A percentile compares a stretch with the other conserved stretches of the same genome.
Evolutionary conservation across 305 asterid genomes (phyloP).

Genomic region (Solanum hybrid): DNA sequence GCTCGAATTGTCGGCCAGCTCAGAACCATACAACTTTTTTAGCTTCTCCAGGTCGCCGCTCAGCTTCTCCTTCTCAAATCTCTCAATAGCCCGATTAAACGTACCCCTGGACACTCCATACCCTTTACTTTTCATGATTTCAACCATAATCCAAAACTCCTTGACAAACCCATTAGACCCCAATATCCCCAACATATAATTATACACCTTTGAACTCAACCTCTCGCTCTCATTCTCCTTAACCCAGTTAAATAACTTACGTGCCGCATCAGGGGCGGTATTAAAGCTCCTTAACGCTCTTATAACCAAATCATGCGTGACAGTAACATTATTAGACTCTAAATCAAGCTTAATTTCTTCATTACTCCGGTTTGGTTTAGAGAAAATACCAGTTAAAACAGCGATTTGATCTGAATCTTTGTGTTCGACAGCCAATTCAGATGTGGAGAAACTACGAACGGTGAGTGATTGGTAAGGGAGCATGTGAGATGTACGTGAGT

Average conservation of each 20-base stretch:
- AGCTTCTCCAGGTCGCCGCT: slow-evolving; percentile 46
- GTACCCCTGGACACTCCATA: slow-evolving; percentile 48
- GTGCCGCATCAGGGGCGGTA: slow-evolving; percentile 37
- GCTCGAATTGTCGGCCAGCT: slow-evolving; percentile 26
- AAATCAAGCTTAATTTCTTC: slow-evolving; percentile 54
- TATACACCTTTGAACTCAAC: slow-evolving; percentile 67
- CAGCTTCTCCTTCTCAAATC: slow-evolving; percentile 37
- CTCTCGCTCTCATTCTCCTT: slow-evolving; percentile 34
- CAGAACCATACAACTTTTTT: slow-evolving; percentile 38
- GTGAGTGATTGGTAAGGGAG: slow-evolving; percentile 14
- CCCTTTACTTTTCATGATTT: slow-evolving; percentile 49
- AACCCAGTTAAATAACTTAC: slow-evolving; percentile 58
- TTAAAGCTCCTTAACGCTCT: slow-evolving; percentile 28
- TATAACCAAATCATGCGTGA: slow-evolving; percentile 54
- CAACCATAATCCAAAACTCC: slow-evolving; percentile 65
- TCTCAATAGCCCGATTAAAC: slow-evolving; percentile 30
- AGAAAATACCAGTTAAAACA: slow-evolving; percentile 33
- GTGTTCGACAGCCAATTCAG: slow-evolving; percentile 45
- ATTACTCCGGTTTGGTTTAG: slow-evolving; percentile 19
- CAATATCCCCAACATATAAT: slow-evolving; percentile 52
- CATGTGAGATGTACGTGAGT: slow-evolving; percentile 31
- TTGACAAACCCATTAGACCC: slow-evolving; percentile 40
- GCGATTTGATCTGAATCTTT: slow-evolving; percentile 31
- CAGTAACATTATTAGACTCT: slow-evolving; percentile 31
- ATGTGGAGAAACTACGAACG: slow-evolving; percentile 12